Conservation (phyloP, 2,329 filamentous ascomycete genomes). For the Lachnellula subtilissima region DNA sequence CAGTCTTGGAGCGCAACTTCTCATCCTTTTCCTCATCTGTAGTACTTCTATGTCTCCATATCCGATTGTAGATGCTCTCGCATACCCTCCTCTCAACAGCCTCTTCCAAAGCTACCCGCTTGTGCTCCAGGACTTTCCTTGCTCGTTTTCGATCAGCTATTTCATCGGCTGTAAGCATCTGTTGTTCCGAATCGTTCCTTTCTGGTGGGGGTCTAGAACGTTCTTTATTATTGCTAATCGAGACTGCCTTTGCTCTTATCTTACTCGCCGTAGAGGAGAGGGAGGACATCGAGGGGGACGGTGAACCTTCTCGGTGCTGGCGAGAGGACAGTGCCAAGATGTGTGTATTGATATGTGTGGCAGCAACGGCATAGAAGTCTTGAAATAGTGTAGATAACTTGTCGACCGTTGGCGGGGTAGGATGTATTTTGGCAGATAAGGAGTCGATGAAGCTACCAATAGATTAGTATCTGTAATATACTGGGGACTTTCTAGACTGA, state of each 20-base stretch:
- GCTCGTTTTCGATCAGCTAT: conserved; percentile 75
- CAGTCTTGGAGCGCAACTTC: conserved; percentile 89
- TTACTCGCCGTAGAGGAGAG: conserved; percentile 52
- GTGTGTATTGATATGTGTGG: conserved; percentile 79
- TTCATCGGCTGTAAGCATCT: conserved; percentile 88
- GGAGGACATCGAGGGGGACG: conserved; percentile 49
- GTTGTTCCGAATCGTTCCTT: conserved; percentile 51
- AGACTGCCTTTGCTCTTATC: conserved; percentile 51
- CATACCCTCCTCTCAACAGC: conserved; percentile 83
- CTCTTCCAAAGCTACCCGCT: conserved; percentile 75
- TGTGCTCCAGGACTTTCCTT: conserved; percentile 71
- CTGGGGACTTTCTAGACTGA: conserved; percentile 33
- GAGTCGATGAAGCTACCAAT: conserved; percentile 77
- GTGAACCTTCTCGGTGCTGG: conserved; percentile 63
- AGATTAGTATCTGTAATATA: conserved; percentile 18
- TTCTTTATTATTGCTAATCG: conserved; percentile 49
- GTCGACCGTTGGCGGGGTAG: conserved; percentile 77
- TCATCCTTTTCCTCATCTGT: conserved; percentile 94
- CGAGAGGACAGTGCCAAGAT: conserved; percentile 73
- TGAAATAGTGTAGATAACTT: conserved; percentile 84
- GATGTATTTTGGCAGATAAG: conserved; percentile 79
- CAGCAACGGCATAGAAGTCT: conserved; percentile 82
- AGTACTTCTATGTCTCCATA: conserved; percentile 87
- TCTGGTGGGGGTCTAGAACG: conserved; percentile 39
- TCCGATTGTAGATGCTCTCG: conserved; percentile 77